Evolutionary conservation across 2,329 filamentous ascomycete genomes (phyloP), one percentile per base, ranked within the genome.

Genomic region (Fusarium agapanthi): DNA sequence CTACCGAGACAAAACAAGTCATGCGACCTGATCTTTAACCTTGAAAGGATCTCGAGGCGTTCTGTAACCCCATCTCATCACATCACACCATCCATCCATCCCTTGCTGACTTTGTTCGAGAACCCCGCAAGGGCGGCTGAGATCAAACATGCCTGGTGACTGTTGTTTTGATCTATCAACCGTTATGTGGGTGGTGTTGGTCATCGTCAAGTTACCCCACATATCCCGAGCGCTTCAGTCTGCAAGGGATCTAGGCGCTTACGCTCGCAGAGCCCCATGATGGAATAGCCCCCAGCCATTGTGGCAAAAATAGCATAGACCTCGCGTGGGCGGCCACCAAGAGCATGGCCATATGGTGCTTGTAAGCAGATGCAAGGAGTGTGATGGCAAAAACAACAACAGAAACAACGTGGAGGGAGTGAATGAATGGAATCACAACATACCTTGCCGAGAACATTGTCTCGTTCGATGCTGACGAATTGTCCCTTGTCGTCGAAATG

Each of bases 401-500:
- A 71, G 68, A 65, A 67, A 65, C 26, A 69, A 75, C 60, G 26
- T 68, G 55, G 50, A 70, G 67, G 48, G 71, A 65, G 65, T 74
- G 53, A 63, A 69, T 73, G 53, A 63, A 70, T 40, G 48, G 73
- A 72, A 85, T 61, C 53, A 60, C 69, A 71, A 85, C 86, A 64
- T 85, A 92, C 92, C 83, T 96, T 95, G 75, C 93, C 93, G 26
- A 95, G 94, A 64, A 96, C 86, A 83, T 95, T 95, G 83, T 98
- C 95, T 72, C 91, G 89, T 81, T 98, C 95, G 16, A 95, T 88
- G 81, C 92, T 96, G 80, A 92, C 87, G 82, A 97, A 98, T 77
- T 94, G 94, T 71, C 93, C 88, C 82, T 92, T 86, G 63, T 95
- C 92, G 79, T 97, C 93, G 81, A 97, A 98, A 82, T 97, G 93